Evolutionary conservation across 352 stramenopile genomes (phyloP), one percentile per base, ranked within the genome.

Genomic region (Blastocystis sp.): DNA sequence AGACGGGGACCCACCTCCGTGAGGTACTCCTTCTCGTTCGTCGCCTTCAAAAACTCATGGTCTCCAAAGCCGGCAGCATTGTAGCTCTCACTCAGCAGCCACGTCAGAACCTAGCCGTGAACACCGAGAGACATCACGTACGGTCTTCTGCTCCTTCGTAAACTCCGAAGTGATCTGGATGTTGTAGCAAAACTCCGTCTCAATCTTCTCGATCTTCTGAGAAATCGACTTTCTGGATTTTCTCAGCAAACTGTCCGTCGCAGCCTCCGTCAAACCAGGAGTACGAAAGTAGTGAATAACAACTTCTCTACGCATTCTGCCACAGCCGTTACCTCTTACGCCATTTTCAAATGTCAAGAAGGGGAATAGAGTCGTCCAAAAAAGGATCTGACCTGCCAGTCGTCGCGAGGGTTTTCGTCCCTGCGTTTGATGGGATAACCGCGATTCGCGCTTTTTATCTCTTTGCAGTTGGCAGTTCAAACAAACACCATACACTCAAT

Each of bases 1-100:
- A 98, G 94, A n/a, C 96, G 95, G 32, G 96, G 96, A 18, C 96
- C 96, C 76, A 99, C 94, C 89, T 99, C 96, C 0, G 97, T 88
- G 3, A 97, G 87, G 24, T 38, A 84, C 16, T 54, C 42, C 57
- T 54, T 53, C 16, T 59, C 76, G 1, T 36, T 29, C 32, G 54
- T 44, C 32, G 40, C 69, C 18, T 67, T 34, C 54, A 81, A 29
- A 34, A 81, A 81, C 14, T 21, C 7, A 18, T 63, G 16, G 32
- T 42, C n/a, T 34, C 34, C 38, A 34, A 81, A 81, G 11, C 69
- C 69, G n/a, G 34, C 40, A 4, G 49, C 34, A 44, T 81, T 81
- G 69, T 67, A 81, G 54, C 69, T 81, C 49, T 81, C 69, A 29
- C 49, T 67, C 18, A 81, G 54, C 34, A 81, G 36, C 69, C 69